A percentile compares a stretch with the other conserved stretches of the same genome.
These are phyloP conservation scores for Coemansia brasiliensis DNA, from an alignment of 192 early-diverging fungal genomes.

Conservation along the genomic window DNA sequence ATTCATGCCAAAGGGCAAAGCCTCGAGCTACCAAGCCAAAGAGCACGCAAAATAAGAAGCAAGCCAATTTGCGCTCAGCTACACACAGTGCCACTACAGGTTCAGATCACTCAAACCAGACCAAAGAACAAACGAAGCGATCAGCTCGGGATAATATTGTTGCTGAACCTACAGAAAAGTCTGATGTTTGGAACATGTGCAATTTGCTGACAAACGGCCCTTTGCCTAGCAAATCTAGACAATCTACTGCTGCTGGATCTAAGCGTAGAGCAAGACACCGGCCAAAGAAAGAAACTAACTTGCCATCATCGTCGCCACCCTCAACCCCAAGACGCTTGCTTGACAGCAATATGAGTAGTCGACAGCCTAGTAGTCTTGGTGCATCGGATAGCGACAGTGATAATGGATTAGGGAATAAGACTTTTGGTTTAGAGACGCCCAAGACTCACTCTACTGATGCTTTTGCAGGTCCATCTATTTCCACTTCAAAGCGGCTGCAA, in stretches of 20 bases:
- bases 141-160: not conserved
- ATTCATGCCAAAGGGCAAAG: not conserved
- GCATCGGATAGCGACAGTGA: constrained; percentile 27
- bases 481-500: constrained; percentile 45
- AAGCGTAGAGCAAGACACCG: constrained; percentile 6
- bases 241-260: constrained; percentile 1
- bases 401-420: not conserved
- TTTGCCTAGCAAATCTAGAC: constrained; percentile 4
- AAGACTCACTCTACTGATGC: not conserved
- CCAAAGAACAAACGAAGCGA: not conserved
- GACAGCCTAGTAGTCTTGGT: constrained; percentile 15
- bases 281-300: constrained; percentile 4
- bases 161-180: not conserved
- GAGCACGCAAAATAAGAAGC: not conserved
- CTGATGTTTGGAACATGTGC: constrained; percentile 26
- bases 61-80: no score
- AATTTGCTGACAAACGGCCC: constrained; percentile 24
- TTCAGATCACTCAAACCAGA: no score
- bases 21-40: not conserved
- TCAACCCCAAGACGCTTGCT: constrained; percentile 28
- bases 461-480: constrained; percentile 35
- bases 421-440: not conserved
- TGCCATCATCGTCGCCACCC: constrained; percentile 48
- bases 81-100: no score
- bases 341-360: constrained; percentile 21